Evolutionary conservation across 1,284 basidiomycete species (phyloP), one percentile per base, ranked within the genome.

Genomic region (Leccinum subrobustum): DNA sequence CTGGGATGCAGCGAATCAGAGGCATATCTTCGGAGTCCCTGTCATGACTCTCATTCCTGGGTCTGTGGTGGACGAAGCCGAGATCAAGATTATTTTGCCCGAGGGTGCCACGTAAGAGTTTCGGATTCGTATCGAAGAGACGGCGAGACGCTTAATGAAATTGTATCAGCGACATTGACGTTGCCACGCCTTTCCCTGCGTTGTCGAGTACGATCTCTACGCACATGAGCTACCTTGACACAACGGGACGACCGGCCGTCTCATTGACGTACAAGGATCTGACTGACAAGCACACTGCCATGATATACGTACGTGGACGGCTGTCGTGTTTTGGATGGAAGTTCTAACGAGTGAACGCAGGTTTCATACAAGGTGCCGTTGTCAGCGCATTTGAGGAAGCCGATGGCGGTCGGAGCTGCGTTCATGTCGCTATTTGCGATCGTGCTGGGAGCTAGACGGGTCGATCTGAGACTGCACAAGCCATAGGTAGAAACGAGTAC

Each of bases 151-250:
- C 63, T 63, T 33, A 67, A 31, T 53, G 42, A 27, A 35, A 29
- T 29, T 9, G 57, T 25, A 61, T 56, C 66, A 96, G 93, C 58
- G 87, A 96, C 67, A 80, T 96, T 64, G 81, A 89, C 64, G 85
- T 93, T 61, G 79, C 79, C 56, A 77, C 88, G 3, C 95, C 96
- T 2, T 98, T 96, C 80, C 78, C 87, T 1, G 83, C 93, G 6
- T 76, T 88, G 64, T 78, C 79, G 29, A 86, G 85, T 66, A 76
- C 75, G 52, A 77, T 86, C 59, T 83, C 83, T 8, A 88, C 82
- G 11, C 89, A 93, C 70, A 85, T 86, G 65, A 93, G 93, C 6
- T 99, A 97, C 76, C 86, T 99, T 44, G 96, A 99, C 75, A 95
- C 95, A n/a, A 83, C 83, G 23, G 96, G 97, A 20, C 88, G 96